Base-by-base conservation (phyloP, 805 yeast species). In the Pichia deserticola region DNA sequence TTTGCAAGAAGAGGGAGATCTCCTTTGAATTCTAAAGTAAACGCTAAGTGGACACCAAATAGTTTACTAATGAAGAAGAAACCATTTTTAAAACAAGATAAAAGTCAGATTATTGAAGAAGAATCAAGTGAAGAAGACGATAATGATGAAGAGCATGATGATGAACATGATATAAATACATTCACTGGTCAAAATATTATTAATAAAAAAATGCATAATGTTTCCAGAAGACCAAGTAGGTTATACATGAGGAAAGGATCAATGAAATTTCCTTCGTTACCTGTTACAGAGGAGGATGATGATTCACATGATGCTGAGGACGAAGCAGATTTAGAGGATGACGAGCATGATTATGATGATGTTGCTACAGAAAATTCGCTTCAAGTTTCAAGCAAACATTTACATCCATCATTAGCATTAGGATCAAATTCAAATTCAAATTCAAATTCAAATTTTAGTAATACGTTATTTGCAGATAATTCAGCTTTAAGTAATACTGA, bases 41-140 rank as follows among this genome's bases (percentile, higher is more conserved):
- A 60, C 42, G 52, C 69, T 5, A 61, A 59, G 33, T 65, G 69
- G 69, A 50, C 53, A 32, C 57, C 61, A 36, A 51, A 50, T 30
- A 46, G 36, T 32, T 49, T 29, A 40, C 48, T 15, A 49, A 49
- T 33, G 38, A 44, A 25, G 49, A 51, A 37, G 42, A 55, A 44
- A 46, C 73, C 29, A 75, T 71, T 48, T 68, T 75, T 29, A 62
- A 62, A 56, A 64, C 77, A 7, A 63, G 78, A 78, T 34, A 82
- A 84, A 60, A 80, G 77, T 66, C 79, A 78, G 56, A 70, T 81
- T 50, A 67, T 67, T 28, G 54, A 52, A 29, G 54, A 49, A 33
- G 52, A 50, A 39, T 27, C 40, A 12, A 46, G 47, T 37, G 43
- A 36, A 28, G 36, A 40, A 11, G 55, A 20, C 20, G 20, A 49